phyloP scores from a whole-genome alignment of 495 filamentous ascomycete genomes.

The Ascodesmis nigricans region DNA sequence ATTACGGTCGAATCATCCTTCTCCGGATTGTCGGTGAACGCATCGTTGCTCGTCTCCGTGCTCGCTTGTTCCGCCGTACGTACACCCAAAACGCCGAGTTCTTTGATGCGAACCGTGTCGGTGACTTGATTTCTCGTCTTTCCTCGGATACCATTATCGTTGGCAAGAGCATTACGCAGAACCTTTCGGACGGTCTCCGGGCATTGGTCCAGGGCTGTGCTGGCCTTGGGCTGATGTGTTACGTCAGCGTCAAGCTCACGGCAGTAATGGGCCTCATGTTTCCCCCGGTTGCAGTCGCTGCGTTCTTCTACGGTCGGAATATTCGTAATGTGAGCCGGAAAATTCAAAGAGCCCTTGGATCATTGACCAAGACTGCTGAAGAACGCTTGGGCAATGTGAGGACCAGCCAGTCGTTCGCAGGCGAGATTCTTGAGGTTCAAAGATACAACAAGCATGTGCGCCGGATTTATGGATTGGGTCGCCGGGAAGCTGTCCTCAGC shows the following conservation, averaged over 20 bases:
- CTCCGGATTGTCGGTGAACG: slow-evolving; percentile 89
- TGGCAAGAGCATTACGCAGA: slow-evolving; percentile 94
- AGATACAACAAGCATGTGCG: slow-evolving; percentile 82
- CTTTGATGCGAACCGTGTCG: slow-evolving; percentile 92
- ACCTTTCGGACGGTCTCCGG: slow-evolving; percentile 79
- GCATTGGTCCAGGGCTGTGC: slow-evolving; percentile 70
- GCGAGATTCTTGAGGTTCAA: slow-evolving; percentile 68
- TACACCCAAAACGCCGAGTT: slow-evolving; percentile 94
- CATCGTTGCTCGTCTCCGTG: slow-evolving; percentile 72
- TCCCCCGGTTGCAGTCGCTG: slow-evolving; percentile 75
- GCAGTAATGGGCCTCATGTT: slow-evolving; percentile 67
- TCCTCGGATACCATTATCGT: slow-evolving; percentile 94
- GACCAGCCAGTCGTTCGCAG: slow-evolving; percentile 86
- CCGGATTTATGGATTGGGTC: slow-evolving; percentile 75
- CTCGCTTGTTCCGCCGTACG: slow-evolving; percentile 71
- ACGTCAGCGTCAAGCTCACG: slow-evolving; percentile 77
- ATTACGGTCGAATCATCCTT: slow-evolving; percentile 84
- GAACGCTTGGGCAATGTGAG: slow-evolving; percentile 87
- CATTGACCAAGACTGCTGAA: slow-evolving; percentile 87
- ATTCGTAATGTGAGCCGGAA: slow-evolving; percentile 72
- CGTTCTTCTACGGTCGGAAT: slow-evolving; percentile 71
- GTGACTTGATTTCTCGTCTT: slow-evolving; percentile 83
- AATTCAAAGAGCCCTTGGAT: slow-evolving; percentile 80
- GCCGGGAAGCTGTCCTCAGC: slow-evolving; percentile 61
- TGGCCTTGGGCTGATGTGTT: slow-evolving; percentile 77